A percentile compares a stretch with the other conserved stretches of the same genome.
Evolutionary conservation across 257 asterid species (phyloP).

Genomic region (Solanum rostratum): DNA sequence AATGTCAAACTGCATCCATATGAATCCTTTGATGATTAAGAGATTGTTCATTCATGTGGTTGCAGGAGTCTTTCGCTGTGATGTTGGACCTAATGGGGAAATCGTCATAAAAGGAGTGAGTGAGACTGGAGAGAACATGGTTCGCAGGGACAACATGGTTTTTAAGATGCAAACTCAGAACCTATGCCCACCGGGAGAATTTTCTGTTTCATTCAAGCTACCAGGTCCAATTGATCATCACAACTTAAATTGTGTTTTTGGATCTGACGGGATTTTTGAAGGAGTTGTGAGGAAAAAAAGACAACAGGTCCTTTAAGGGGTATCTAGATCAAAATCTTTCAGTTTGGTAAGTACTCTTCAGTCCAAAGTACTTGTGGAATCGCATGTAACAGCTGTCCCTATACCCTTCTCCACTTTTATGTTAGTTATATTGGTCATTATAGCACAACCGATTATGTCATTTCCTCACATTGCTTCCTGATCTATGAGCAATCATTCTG

Average conservation of each 20-base stretch:
- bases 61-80: slow-evolving; percentile 26
- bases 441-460: background rate
- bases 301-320: background rate
- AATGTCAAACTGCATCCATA: background rate
- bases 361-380: background rate
- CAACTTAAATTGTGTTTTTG: slow-evolving; percentile 13
- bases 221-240: slow-evolving; percentile 32
- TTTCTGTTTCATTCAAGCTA: slow-evolving; percentile 33
- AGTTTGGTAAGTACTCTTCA: background rate
- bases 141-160: slow-evolving; percentile 15
- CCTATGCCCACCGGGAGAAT: slow-evolving; percentile 34
- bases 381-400: background rate
- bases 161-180: slow-evolving; percentile 38
- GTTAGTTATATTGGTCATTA: background rate
- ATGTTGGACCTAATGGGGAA: slow-evolving; percentile 28
- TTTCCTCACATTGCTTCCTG: background rate
- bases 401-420: background rate
- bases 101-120: slow-evolving; percentile 20
- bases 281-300: slow-evolving; percentile 26
- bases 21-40: background rate
- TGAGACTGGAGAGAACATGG: slow-evolving; percentile 18
- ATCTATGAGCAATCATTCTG: background rate
- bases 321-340: background rate
- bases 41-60: background rate
- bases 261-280: slow-evolving; percentile 36